Evolutionary conservation across 169 alveolate genomes (phyloP), one percentile per base, ranked within the genome.

Genomic region (Miamiensis avidus): DNA sequence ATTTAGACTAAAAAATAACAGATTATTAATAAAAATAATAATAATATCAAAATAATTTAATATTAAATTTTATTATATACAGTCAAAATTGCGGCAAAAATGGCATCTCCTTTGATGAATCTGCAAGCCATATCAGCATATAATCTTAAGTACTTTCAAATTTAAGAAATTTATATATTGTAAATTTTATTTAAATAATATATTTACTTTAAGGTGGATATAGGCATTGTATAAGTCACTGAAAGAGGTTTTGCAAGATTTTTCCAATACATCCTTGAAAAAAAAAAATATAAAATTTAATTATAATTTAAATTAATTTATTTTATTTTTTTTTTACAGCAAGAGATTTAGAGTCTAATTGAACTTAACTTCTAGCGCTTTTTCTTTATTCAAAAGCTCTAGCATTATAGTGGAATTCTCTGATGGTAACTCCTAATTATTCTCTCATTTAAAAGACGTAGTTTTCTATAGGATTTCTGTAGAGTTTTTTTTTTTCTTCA

Each of bases 101-200:
- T 0, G 0, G 31, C 69, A 11, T 82, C 78, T 65, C 65, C 69
- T 69, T 78, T 64, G 1, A 86, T 87, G 29, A 86, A 86, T 86
- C 86, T 86, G 64, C 79, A 75, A 75, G 90, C 90, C 27, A 86
- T 76, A 81, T 86, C 90, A 64, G 81, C 90, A 65, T 79, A 82
- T 20, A 86, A 32, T 86, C 90, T 86, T 30, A 79, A 72, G 49
- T 79, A 0, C 64, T 28, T 49, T 25, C 6, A 29, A 1, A 34
- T n/a, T 26, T 6, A 6, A 78, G 16, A 65, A 29, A 64, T n/a
- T 29, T 27, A 34, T 32, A 49, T 34, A 0, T 28, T 0, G 29
- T 16, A n/a, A 11, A 1, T n/a, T 64, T 26, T 29, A 0, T 0
- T 26, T 31, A 20, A 32, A 29, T n/a, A 28, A 0, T 49, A 64